phyloP scores from a whole-genome alignment of 305 asterid species.

The Fraxinus xanthoxyloides region DNA sequence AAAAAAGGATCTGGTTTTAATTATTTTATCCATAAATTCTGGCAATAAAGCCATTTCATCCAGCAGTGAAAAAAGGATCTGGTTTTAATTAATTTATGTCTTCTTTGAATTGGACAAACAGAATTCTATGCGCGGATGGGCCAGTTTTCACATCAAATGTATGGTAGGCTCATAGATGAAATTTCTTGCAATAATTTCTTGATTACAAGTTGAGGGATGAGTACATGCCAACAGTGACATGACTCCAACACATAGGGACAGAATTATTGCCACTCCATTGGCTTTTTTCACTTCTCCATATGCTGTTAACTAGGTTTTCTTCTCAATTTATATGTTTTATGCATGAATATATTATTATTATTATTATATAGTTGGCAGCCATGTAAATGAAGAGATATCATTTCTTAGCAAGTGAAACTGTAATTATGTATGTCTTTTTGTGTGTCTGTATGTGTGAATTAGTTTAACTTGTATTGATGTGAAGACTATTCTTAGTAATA shows the following conservation, averaged over 20 bases:
- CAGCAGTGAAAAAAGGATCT: neutral
- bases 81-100: neutral
- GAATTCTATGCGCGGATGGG: neutral
- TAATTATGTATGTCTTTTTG: neutral
- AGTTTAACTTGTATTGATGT: neutral
- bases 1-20: neutral
- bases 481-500: too few species aligned
- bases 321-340: slow-evolving; percentile 17
- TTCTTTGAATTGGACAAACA: neutral
- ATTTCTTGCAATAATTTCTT: slow-evolving; percentile 6
- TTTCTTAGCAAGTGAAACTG: neutral
- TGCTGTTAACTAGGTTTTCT: slow-evolving; percentile 16
- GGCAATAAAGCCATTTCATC: neutral
- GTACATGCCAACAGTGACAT: neutral
- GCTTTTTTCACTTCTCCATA: slow-evolving; percentile 24
- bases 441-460: neutral
- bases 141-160: neutral
- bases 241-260: slow-evolving; percentile 11
- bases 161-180: neutral
- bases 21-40: neutral
- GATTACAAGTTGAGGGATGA: slow-evolving; percentile 1
- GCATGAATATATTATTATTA: too few species aligned
- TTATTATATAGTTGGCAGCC: neutral
- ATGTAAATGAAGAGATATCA: neutral
- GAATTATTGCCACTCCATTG: slow-evolving; percentile 18